Evolutionary conservation across 2,329 filamentous ascomycete genomes (phyloP).

Genomic region (Fusarium mexicanum): DNA sequence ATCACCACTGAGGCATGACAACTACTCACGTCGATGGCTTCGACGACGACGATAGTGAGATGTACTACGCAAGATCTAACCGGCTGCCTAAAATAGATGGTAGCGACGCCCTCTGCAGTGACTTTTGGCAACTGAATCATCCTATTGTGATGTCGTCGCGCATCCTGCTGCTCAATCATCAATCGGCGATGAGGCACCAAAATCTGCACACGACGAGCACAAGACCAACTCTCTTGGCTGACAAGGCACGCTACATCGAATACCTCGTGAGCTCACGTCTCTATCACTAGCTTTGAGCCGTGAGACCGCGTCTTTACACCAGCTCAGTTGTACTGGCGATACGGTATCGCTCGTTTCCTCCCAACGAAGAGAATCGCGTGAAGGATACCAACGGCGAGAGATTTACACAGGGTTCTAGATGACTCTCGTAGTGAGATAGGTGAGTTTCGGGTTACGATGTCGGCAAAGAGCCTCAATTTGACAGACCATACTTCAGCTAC

Average conservation of each 20-base stretch:
- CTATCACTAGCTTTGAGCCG: background rate
- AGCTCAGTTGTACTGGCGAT: background rate
- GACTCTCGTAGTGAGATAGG: background rate
- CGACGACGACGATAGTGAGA: background rate
- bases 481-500: background rate
- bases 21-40: background rate
- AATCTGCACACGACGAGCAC: background rate
- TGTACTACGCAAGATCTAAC: background rate
- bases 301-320: background rate
- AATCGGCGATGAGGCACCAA: background rate
- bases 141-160: background rate
- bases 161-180: background rate
- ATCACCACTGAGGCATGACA: background rate
- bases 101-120: fast-evolving
- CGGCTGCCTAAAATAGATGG: fast-evolving
- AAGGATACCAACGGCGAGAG: background rate
- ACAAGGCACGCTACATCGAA: background rate
- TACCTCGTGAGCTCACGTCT: background rate
- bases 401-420: background rate
- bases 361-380: background rate
- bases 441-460: background rate
- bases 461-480: background rate
- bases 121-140: background rate
- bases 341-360: background rate
- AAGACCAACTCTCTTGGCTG: background rate